Percentiles rank a stretch among this genome's conserved stretches.
Evolutionary conservation across 2,329 filamentous ascomycete genomes (phyloP).

Genomic region (Epichloe sibirici): DNA sequence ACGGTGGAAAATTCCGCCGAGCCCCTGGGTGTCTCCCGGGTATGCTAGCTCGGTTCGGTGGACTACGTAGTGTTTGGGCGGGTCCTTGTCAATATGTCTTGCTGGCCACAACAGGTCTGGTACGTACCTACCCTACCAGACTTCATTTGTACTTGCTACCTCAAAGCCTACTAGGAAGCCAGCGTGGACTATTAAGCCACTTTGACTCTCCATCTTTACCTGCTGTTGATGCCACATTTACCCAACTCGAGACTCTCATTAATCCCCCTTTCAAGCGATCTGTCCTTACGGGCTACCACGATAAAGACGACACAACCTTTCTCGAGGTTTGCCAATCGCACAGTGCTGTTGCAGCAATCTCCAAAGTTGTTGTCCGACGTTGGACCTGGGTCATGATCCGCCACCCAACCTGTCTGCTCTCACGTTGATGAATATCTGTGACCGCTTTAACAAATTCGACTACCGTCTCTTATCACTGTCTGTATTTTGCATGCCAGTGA

Average conservation of each 20-base stretch:
- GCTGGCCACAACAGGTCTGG: background rate
- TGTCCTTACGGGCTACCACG: background rate
- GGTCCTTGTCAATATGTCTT: no score
- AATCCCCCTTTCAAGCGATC: background rate
- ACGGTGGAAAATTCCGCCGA: background rate
- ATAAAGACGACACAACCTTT: background rate
- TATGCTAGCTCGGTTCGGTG: no score
- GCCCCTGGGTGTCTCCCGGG: background rate
- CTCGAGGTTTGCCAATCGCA: no score
- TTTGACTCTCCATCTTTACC: background rate
- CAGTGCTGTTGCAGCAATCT: background rate
- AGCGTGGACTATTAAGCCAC: background rate
- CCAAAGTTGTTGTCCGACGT: background rate
- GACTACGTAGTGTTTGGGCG: no score
- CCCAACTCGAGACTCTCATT: background rate
- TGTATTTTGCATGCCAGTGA: background rate
- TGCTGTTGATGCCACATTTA: conserved; percentile 1
- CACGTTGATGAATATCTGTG: background rate
- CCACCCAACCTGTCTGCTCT: background rate
- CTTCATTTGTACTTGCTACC: no score
- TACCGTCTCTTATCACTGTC: background rate
- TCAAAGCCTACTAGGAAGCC: background rate
- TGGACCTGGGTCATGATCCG: background rate
- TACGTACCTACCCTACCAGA: background rate
- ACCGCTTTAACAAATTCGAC: background rate